These are phyloP conservation scores for Fusarium nurragi DNA, from an alignment of 2,329 filamentous ascomycete genomes.

Conservation along the genomic window DNA sequence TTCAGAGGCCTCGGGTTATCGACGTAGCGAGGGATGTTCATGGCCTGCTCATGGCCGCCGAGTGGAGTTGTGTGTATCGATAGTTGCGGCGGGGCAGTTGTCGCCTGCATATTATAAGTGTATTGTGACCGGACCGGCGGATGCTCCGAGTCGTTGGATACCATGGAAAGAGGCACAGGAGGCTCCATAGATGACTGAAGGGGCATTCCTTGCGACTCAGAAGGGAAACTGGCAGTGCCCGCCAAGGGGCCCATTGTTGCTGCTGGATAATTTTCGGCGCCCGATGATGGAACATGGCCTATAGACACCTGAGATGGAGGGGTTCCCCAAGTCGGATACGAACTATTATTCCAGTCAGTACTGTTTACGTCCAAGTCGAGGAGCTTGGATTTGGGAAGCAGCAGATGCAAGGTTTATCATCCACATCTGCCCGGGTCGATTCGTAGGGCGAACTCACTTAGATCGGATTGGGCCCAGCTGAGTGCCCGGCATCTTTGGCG, in stretches of 20 bases:
- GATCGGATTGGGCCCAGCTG: conserved; percentile 65
- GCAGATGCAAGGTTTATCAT: not conserved
- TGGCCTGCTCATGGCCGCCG: conserved; percentile 54
- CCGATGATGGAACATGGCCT: conserved; percentile 60
- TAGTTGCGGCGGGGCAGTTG: conserved; percentile 61
- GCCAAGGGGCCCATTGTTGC: conserved; percentile 62
- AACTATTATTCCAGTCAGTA: conserved; percentile 55
- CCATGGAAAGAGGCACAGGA: conserved; percentile 62
- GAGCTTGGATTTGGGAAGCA: not conserved
- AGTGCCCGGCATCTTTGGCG: conserved; percentile 64
- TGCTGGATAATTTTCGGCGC: conserved; percentile 59
- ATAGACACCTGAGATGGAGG: conserved; percentile 56
- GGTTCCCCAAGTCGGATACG: conserved; percentile 65
- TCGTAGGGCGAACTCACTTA: conserved; percentile 58
- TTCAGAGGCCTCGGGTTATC: conserved; percentile 66
- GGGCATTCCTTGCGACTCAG: conserved; percentile 64
- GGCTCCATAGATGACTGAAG: conserved; percentile 63
- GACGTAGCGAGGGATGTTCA: conserved; percentile 66
- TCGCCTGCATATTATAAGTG: conserved; percentile 63
- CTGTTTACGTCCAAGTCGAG: not conserved
- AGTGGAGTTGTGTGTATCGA: conserved; percentile 52
- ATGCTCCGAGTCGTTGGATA: conserved; percentile 58
- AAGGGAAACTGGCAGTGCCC: conserved; percentile 57
- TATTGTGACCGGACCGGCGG: conserved; percentile 63
- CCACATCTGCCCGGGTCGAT: not conserved